Evolutionary conservation across 257 asterid species (phyloP).

Genomic region (Lycium barbarum): DNA sequence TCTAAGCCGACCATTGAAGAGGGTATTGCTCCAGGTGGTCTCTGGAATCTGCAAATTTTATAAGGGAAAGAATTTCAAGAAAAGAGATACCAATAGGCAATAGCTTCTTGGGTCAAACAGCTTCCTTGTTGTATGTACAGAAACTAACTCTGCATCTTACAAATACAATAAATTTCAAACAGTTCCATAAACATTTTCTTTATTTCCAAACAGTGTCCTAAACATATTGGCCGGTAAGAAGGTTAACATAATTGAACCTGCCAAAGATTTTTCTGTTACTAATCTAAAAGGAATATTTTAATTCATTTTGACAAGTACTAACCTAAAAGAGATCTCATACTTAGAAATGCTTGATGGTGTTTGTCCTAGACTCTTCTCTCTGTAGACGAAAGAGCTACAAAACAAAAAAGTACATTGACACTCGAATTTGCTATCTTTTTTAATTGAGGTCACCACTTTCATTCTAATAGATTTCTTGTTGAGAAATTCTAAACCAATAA

Average conservation of each 20-base stretch:
- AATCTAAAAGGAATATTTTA: too few species aligned
- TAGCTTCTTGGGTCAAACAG: conserved; percentile 21
- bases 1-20: conserved; percentile 82
- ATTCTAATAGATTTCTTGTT: too few species aligned
- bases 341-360: background rate
- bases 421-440: background rate
- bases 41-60: conserved; percentile 65
- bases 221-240: too few species aligned
- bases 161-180: too few species aligned
- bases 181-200: too few species aligned
- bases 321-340: background rate
- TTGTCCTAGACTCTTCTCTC: background rate
- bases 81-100: background rate
- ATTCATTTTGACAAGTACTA: too few species aligned
- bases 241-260: too few species aligned
- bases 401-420: background rate
- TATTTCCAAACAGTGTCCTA: too few species aligned
- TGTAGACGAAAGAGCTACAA: background rate
- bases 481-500: too few species aligned
- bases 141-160: conserved; percentile 45
- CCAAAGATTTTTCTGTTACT: too few species aligned
- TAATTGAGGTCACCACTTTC: background rate
- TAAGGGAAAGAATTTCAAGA: conserved; percentile 22
- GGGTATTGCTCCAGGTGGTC: conserved; percentile 81
- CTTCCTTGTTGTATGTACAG: conserved; percentile 42